phyloP scores from a whole-genome alignment of 1,284 basidiomycete genomes.

The Fomes fomentarius region DNA sequence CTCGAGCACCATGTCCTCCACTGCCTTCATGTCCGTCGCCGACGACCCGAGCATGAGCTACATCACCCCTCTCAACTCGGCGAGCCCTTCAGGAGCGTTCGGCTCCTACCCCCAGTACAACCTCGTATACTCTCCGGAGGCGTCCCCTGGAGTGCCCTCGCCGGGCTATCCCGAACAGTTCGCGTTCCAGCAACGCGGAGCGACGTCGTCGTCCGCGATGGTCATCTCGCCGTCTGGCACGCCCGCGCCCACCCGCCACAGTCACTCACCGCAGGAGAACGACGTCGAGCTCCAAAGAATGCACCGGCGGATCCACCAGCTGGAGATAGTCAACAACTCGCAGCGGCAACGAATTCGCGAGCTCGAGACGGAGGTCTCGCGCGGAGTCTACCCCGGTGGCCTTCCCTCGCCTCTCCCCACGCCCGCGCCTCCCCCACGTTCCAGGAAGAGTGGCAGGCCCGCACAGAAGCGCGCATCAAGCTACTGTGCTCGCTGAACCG shows the following conservation, averaged over 20 bases:
- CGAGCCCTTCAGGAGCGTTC: conserved; percentile 26
- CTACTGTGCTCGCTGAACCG: conserved; percentile 80
- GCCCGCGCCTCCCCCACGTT: conserved; percentile 51
- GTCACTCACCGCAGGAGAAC: conserved; percentile 25
- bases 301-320: conserved; percentile 45
- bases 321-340: conserved; percentile 50
- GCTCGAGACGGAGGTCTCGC: conserved; percentile 48
- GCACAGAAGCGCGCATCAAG: conserved; percentile 70
- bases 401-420: conserved; percentile 42
- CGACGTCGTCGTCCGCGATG: conserved; percentile 25
- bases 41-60: conserved; percentile 20
- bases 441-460: conserved; percentile 64
- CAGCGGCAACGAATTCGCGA: conserved; percentile 48
- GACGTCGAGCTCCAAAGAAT: conserved; percentile 46
- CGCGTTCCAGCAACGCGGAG: conserved; percentile 26
- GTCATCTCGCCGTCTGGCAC: conserved; percentile 27
- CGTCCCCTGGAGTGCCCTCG: conserved; percentile 26
- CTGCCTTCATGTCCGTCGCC: conserved; percentile 11
- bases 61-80: conserved; percentile 23
- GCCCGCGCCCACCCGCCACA: conserved; percentile 27
- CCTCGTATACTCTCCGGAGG: conserved; percentile 28
- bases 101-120: conserved; percentile 26
- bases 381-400: conserved; percentile 30
- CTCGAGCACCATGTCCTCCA: conserved; percentile 17
- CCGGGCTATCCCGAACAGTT: conserved; percentile 31